Base-by-base conservation (phyloP, 345 rosid genomes). In the Zanthoxylum bungeanum region DNA sequence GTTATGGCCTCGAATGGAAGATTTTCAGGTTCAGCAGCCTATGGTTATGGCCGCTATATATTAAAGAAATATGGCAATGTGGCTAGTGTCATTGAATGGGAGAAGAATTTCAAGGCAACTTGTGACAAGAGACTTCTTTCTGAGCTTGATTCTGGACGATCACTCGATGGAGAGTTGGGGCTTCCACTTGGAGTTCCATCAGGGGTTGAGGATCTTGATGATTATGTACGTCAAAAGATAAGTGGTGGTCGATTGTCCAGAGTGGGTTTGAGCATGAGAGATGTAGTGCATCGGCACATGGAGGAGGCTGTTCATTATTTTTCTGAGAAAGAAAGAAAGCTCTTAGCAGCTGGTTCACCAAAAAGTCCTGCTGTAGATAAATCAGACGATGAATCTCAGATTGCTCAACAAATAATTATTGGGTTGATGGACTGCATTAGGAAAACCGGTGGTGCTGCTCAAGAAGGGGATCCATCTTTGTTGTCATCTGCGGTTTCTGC, bases 381-480 rank as follows among this genome's bases (percentile, higher is more conserved):
- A 72, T 80, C 78, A 47, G 96, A 89, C 66, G 91, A 91, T 64
- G 94, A 84, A 69, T 84, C 78, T 85, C 94, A 86, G 79, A 82
- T 85, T 61, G 94, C 98, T 70, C 97, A 96, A 72, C 96, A 87
- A 75, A 91, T 93, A 68, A 82, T 87, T 70, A 58, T 75, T 69
- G 97, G 83, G 61, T 73, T 96, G 59, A 78, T 84, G 97, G 97
- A 91, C 3, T 90, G 95, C 77, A 85, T 96, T 64, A 85, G 81
- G 79, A 97, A 96, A 81, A 90, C 90, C 27, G 97, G 95, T 30
- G 98, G 99, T 73, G 98, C 99, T 76, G 91, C 94, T 63, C 99
- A 96, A 71, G 99, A 96, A 80, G 97, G 99, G 25, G 99, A 96
- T 69, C 99, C 99, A 1, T 85, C 88, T 63, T 82, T 96, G 90